phyloP scores from a whole-genome alignment of 2,329 filamentous ascomycete species.

The Gaeumannomyces sp. region DNA sequence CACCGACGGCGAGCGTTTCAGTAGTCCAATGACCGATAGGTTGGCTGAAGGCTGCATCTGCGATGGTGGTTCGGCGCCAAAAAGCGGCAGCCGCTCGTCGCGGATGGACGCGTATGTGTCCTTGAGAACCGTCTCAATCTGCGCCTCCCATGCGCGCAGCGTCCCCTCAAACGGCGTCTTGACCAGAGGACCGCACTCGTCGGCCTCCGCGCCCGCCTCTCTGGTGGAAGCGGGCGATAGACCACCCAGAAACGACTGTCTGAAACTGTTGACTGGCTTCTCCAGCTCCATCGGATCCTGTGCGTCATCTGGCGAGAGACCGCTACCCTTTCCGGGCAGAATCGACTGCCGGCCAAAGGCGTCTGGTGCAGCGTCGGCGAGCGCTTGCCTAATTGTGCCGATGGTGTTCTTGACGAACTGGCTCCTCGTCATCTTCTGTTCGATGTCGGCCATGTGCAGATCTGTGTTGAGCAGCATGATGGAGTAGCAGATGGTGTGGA shows the following conservation, averaged over 20 bases:
- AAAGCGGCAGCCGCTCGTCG: constrained; percentile 77
- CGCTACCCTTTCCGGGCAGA: constrained; percentile 32
- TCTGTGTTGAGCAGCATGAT: constrained; percentile 94
- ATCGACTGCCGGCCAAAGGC: constrained; percentile 56
- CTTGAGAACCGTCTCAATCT: constrained; percentile 86
- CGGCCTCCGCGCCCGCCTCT: constrained; percentile 28
- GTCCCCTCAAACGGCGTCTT: constrained; percentile 69
- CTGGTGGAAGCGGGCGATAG: constrained; percentile 31
- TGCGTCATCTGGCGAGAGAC: constrained; percentile 23
- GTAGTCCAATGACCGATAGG: constrained; percentile 67
- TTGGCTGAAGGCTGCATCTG: constrained; percentile 47
- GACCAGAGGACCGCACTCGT: constrained; percentile 70
- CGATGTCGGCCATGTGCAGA: constrained; percentile 89
- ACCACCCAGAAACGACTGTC: constrained; percentile 45
- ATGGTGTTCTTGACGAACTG: constrained; percentile 98
- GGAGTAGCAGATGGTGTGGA: constrained; percentile 96
- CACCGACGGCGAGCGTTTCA: constrained; percentile 83
- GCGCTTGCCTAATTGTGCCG: constrained; percentile 74
- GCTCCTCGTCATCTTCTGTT: constrained; percentile 88
- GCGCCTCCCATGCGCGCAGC: constrained; percentile 76
- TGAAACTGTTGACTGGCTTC: constrained; percentile 30
- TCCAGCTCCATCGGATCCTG: constrained; percentile 31
- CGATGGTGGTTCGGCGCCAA: constrained; percentile 55
- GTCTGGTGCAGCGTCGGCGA: constrained; percentile 65
- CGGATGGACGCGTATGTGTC: constrained; percentile 88